Evolutionary conservation across 768 basidiomycete genomes (phyloP), one percentile per base, ranked within the genome.

Genomic region (Amanita molliuscula): DNA sequence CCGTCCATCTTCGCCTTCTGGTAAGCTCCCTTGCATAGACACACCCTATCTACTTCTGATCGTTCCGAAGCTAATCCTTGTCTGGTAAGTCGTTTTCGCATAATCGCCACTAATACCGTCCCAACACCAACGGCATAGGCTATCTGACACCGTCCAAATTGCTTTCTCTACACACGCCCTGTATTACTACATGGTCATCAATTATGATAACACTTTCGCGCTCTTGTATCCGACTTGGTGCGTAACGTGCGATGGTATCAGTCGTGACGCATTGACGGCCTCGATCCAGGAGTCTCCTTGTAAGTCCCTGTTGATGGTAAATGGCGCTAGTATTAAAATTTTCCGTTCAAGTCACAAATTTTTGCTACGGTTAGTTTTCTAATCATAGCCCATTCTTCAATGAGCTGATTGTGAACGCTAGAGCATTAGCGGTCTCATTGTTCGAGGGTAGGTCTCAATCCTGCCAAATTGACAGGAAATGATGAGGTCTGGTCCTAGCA

Each of bases 151-250:
- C 7, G 44, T 67, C 15, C 67, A 70, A 29, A 54, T 69, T 20
- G 61, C 59, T 0, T 57, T 70, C 13, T 54, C 67, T 21, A 61
- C 65, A 3, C 65, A 69, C 48, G 57, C 57, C 25, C 33, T 69
- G 13, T 70, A 72, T 54, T 63, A 58, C 54, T 71, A 68, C 57
- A 47, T 66, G 34, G 61, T 72, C 36, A 58, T 55, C 8, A 69
- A 65, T 36, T 67, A 61, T 44, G 58, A 47, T 26, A 65, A 68
- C 47, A 59, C 64, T 2, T 1, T 38, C 4, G 56, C 55, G 18
- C 47, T 70, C 26, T 42, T 58, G 4, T 54, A 44, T 2, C 59
- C 65, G 2, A 64, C 58, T 16, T 67, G 68, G 69, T 66, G 54
- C 33, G 46, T 51, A 44, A 47, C 48, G 6, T 40, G 34, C 35